Base-by-base conservation (phyloP, 2,329 filamentous ascomycete genomes). In the Ambrosiella beaveri region DNA sequence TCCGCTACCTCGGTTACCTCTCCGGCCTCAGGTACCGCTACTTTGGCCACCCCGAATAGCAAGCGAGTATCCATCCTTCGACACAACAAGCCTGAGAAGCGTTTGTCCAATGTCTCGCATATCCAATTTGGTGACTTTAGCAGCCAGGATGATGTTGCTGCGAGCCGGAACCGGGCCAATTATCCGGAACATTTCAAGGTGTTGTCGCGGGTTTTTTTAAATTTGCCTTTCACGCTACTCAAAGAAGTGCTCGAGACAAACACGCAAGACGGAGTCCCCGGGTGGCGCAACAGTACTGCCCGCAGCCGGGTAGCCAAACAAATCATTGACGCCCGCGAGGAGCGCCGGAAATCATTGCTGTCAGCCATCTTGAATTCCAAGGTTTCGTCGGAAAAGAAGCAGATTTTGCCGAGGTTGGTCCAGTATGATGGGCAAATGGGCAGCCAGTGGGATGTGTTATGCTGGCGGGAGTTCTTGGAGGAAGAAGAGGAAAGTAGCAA, bases 121-220 rank as follows among this genome's bases (percentile, higher is more conserved):
- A 86, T 88, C 56, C 79, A 81, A 61, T 88, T 88, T 64, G 85
- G 85, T n/a, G 83, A 87, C 62, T 70, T 84, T 15, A 66, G 64
- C 45, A 65, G 63, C 17, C 63, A 63, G 5, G 61, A 53, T 12
- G 40, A 49, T 9, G 39, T n/a, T 37, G 12, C 19, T 7, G 35
- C 57, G 15, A 41, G 38, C 64, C 7, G 58, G 17, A 61, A 62
- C n/a, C 57, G 54, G 44, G 44, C n/a, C 11, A 17, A 47, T 15
- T 65, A 65, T 19, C 66, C 66, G 11, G 64, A 65, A 27, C 68
- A 74, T 37, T 74, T 75, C 27, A 72, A 73, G 0, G 68, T 76
- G 0, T 70, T 89, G 4, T 88, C 86, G 0, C 81, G 78, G 36
- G 71, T 87, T 19, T 71, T 90, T 1, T 70, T 88, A 56, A 86